Conservation (phyloP, 1,139 yeast species). For the Wickerhamomyces sp. region DNA sequence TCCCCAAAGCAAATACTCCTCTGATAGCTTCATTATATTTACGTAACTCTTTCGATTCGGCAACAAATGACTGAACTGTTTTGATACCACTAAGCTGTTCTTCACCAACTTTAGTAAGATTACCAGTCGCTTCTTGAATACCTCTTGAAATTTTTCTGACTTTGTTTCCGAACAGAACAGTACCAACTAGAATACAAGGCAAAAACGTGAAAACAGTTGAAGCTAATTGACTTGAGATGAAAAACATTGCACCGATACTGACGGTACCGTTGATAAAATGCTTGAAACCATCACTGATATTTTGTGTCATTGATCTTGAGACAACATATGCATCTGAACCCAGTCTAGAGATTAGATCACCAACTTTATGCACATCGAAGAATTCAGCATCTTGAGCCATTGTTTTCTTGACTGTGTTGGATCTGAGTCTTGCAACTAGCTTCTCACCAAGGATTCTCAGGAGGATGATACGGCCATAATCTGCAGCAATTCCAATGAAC, state of each 20-base stretch:
- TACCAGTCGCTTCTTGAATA: slow-evolving; percentile 83
- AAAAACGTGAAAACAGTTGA: slow-evolving; percentile 69
- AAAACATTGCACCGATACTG: slow-evolving; percentile 85
- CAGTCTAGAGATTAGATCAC: slow-evolving; percentile 84
- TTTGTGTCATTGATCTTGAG: slow-evolving; percentile 80
- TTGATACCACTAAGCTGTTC: slow-evolving; percentile 83
- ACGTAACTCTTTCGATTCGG: slow-evolving; percentile 62
- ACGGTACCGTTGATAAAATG: slow-evolving; percentile 74
- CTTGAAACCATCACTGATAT: slow-evolving; percentile 86
- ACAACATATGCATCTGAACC: slow-evolving; percentile 90
- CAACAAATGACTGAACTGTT: slow-evolving; percentile 87
- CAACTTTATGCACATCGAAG: slow-evolving; percentile 88
- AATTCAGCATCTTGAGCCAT: slow-evolving; percentile 87
- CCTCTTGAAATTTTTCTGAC: slow-evolving; percentile 70
- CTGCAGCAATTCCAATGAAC: slow-evolving; percentile 66
- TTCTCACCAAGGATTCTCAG: slow-evolving; percentile 80
- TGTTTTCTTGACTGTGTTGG: slow-evolving; percentile 70
- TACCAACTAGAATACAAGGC: slow-evolving; percentile 77
- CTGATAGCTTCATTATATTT: slow-evolving; percentile 68
- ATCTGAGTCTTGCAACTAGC: slow-evolving; percentile 75
- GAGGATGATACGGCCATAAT: slow-evolving; percentile 73
- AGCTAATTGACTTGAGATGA: slow-evolving; percentile 77
- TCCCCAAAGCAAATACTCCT: slow-evolving; percentile 67
- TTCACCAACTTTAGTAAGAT: slow-evolving; percentile 83
- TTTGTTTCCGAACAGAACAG: slow-evolving; percentile 72